A percentile compares a stretch with the other conserved stretches of the same genome.
Evolutionary conservation across 176 grass and related monocot genomes (phyloP).

Genomic region (Ananas comosus): DNA sequence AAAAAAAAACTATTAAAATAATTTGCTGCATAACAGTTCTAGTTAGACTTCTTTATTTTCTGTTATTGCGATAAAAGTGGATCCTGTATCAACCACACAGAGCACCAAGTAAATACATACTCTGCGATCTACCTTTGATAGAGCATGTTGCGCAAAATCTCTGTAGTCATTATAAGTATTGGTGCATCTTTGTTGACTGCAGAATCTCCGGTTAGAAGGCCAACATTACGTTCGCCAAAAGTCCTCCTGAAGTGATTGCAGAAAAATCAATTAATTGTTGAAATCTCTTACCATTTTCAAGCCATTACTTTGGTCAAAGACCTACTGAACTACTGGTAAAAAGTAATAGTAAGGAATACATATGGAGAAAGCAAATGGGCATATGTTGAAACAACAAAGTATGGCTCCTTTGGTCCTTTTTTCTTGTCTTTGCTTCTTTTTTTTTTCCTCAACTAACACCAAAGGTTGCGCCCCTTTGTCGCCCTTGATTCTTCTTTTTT

Average conservation of each 20-base stretch:
- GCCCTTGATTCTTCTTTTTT: too few species aligned
- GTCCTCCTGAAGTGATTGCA: constrained; percentile 56
- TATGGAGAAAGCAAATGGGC: too few species aligned
- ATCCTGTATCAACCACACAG: background rate
- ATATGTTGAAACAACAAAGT: too few species aligned
- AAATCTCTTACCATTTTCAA: too few species aligned
- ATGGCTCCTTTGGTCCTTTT: too few species aligned
- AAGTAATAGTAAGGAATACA: too few species aligned
- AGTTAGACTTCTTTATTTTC: background rate
- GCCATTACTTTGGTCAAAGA: too few species aligned
- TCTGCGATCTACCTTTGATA: constrained; percentile 72
- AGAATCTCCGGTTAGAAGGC: constrained; percentile 98
- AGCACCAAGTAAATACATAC: background rate
- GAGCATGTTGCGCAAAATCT: constrained; percentile 98
- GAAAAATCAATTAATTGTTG: constrained; percentile 20
- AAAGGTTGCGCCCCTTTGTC: too few species aligned
- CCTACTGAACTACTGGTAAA: too few species aligned
- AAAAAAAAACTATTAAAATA: too few species aligned
- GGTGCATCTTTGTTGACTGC: constrained; percentile 87
- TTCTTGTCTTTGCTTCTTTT: too few species aligned
- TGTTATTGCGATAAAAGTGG: constrained; percentile 5
- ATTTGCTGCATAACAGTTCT: background rate
- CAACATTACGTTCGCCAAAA: constrained; percentile 87
- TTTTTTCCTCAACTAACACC: too few species aligned
- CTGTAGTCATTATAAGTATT: constrained; percentile 95